phyloP scores from a whole-genome alignment of 805 yeast species.

The Monosporozyma solicola region DNA sequence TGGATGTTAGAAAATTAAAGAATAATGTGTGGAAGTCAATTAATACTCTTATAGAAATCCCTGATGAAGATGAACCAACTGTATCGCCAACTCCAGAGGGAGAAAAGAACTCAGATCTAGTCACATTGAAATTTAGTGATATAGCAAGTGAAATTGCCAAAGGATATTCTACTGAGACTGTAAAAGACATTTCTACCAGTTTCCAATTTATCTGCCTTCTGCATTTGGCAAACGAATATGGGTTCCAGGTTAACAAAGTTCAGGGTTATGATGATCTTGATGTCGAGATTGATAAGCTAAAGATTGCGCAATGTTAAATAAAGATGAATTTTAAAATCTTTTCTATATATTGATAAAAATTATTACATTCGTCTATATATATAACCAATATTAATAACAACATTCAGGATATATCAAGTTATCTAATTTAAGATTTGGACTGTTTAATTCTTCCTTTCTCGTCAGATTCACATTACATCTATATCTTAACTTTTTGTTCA shows the following conservation, averaged over 20 bases:
- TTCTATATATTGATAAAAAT: neutral
- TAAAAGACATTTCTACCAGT: slow-evolving; percentile 69
- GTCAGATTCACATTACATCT: no score
- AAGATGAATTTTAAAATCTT: neutral
- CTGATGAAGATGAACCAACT: slow-evolving; percentile 22
- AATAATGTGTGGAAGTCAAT: slow-evolving; percentile 65
- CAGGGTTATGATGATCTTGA: slow-evolving; percentile 28
- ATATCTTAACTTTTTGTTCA: neutral
- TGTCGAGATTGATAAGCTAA: slow-evolving; percentile 8
- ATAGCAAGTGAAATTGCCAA: slow-evolving; percentile 42
- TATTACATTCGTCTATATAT: neutral
- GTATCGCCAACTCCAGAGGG: slow-evolving; percentile 10
- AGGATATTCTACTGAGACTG: slow-evolving; percentile 47
- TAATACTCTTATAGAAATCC: slow-evolving; percentile 11
- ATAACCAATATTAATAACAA: neutral
- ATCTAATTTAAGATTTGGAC: no score
- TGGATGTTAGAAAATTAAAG: slow-evolving; percentile 65
- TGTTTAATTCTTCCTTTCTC: no score
- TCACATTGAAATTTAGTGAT: slow-evolving; percentile 33
- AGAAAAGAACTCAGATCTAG: slow-evolving; percentile 6
- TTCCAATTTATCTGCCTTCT: slow-evolving; percentile 75
- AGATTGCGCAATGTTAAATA: neutral
- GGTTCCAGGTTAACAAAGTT: slow-evolving; percentile 46
- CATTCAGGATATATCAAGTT: neutral
- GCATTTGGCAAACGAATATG: slow-evolving; percentile 83